These are phyloP conservation scores for Bipolaris gigantea DNA, from an alignment of 2,329 filamentous ascomycete genomes.

Conservation along the genomic window DNA sequence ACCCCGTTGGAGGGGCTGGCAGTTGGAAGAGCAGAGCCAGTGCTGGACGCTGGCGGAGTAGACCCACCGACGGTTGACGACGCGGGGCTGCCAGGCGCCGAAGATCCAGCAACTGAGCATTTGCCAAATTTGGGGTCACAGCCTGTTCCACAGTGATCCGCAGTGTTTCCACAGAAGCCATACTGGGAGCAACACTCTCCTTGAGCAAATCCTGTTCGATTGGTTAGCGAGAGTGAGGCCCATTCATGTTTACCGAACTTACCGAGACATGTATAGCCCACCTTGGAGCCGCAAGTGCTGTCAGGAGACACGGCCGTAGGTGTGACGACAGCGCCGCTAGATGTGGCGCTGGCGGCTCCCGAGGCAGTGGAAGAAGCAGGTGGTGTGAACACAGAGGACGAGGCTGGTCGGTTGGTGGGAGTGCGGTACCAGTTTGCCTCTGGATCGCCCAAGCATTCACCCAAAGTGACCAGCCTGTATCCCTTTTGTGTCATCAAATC, in stretches of 20 bases:
- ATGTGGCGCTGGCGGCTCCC: slow-evolving; percentile 4
- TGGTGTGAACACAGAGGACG: slow-evolving; percentile 12
- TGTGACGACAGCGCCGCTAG: slow-evolving; percentile 7
- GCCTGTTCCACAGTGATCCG: slow-evolving; percentile 29
- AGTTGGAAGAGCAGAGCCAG: neutral
- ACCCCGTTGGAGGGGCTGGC: slow-evolving; percentile 7
- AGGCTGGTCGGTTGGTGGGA: slow-evolving; percentile 13
- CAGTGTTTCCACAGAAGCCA: slow-evolving; percentile 43
- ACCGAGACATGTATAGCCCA: slow-evolving; percentile 25
- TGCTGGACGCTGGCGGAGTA: neutral
- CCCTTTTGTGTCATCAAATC: slow-evolving; percentile 39
- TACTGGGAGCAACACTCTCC: slow-evolving; percentile 45
- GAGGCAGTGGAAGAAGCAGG: slow-evolving; percentile 22
- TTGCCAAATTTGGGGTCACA: slow-evolving; percentile 36
- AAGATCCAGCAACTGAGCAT: slow-evolving; percentile 5
- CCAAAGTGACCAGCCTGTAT: slow-evolving; percentile 50
- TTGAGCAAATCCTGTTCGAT: slow-evolving; percentile 25
- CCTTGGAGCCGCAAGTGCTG: slow-evolving; percentile 22
- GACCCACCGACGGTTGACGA: neutral
- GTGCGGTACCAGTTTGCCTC: slow-evolving; percentile 52
- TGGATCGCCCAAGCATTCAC: slow-evolving; percentile 51
- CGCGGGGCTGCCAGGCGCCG: neutral
- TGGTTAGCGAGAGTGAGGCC: neutral
- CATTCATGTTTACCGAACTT: neutral
- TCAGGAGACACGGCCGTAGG: slow-evolving; percentile 13